A percentile compares a stretch with the other conserved stretches of the same genome.
Evolutionary conservation across 2,329 filamentous ascomycete genomes (phyloP).

Genomic region (Fusarium sp.): DNA sequence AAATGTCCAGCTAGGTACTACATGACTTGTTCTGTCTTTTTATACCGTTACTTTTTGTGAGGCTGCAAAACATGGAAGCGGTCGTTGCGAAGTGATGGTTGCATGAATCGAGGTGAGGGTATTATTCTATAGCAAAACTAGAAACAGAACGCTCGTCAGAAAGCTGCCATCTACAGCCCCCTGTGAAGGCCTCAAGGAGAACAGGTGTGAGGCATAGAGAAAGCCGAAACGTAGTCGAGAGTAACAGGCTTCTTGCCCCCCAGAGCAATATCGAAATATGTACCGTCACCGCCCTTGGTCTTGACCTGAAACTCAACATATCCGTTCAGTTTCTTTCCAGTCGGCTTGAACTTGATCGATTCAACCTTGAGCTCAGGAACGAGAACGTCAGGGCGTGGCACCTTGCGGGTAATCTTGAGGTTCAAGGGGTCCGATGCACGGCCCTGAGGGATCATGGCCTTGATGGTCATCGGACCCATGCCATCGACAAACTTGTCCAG

Average conservation of each 20-base stretch:
- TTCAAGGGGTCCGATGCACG: constrained; percentile 15
- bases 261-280: constrained; percentile 8
- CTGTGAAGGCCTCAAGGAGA: too few relatives aligned
- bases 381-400: not conserved
- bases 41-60: too few relatives aligned
- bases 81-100: too few relatives aligned
- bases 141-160: too few relatives aligned
- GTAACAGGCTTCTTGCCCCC: not conserved
- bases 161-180: too few relatives aligned
- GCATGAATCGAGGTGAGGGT: too few relatives aligned
- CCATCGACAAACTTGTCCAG: not conserved
- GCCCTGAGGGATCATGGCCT: constrained; percentile 13
- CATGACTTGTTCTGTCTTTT: too few relatives aligned
- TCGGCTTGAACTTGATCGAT: constrained; percentile 18
- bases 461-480: not conserved
- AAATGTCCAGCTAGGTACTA: too few relatives aligned
- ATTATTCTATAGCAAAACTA: too few relatives aligned
- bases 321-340: constrained; percentile 22
- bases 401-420: constrained; percentile 3
- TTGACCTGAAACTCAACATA: constrained; percentile 16
- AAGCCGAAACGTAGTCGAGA: not conserved
- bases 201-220: too few relatives aligned
- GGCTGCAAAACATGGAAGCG: too few relatives aligned
- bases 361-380: constrained; percentile 17
- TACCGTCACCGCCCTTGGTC: not conserved